phyloP scores from a whole-genome alignment of 2,329 filamentous ascomycete genomes.

The Dothiorella sarmentorum region DNA sequence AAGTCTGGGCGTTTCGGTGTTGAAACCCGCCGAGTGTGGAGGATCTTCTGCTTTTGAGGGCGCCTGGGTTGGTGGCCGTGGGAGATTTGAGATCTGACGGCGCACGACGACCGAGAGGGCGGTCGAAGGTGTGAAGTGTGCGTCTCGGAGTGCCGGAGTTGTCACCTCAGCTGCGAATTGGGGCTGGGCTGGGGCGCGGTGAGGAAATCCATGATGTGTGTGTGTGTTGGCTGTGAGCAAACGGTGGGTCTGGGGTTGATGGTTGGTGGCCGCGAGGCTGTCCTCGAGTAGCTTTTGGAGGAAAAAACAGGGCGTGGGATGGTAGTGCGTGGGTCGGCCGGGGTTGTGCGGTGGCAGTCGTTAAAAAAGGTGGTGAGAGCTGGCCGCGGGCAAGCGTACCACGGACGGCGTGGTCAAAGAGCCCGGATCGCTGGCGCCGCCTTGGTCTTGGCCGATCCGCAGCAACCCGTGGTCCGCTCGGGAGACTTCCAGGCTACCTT shows the following conservation, averaged over 20 bases:
- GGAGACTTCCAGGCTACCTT: not conserved
- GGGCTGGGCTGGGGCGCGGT: slow-evolving; percentile 4
- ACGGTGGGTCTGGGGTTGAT: slow-evolving; percentile 3
- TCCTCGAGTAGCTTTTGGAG: not conserved
- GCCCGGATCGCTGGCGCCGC: not conserved
- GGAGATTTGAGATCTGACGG: not conserved
- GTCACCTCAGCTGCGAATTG: slow-evolving; percentile 11
- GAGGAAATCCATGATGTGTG: slow-evolving; percentile 6
- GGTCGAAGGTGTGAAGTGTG: not conserved
- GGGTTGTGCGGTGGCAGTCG: slow-evolving; percentile 7
- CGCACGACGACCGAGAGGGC: not conserved
- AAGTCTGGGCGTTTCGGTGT: not conserved
- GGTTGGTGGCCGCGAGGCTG: not conserved
- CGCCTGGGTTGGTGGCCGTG: not conserved
- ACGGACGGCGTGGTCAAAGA: slow-evolving; percentile 11
- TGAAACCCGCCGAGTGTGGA: not conserved
- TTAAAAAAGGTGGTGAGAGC: slow-evolving; percentile 16
- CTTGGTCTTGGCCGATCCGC: not conserved
- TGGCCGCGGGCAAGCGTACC: slow-evolving; percentile 12
- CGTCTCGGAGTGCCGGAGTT: not conserved
- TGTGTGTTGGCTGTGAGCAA: not conserved
- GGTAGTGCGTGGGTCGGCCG: not conserved
- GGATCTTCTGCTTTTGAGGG: not conserved
- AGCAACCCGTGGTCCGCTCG: not conserved
- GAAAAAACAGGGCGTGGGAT: not conserved